Evolutionary conservation across 768 basidiomycete species (phyloP), one percentile per base, ranked within the genome.

Genomic region (Leccinum fibrillosum): DNA sequence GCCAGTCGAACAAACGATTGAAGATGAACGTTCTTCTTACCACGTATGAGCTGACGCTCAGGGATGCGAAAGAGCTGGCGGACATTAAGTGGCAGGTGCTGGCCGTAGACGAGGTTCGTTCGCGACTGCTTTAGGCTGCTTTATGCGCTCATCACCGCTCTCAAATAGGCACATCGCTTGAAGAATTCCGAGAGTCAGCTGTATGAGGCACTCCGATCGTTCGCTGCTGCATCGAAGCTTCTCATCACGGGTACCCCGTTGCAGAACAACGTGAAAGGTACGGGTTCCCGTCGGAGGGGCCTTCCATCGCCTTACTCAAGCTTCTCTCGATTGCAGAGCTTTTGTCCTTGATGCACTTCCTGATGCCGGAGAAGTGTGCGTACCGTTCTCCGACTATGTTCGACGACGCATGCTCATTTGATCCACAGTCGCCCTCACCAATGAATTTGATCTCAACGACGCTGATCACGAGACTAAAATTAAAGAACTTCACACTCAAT

Each of bases 191-290:
- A 98, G 73, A 93, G 92, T 65, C 95, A 98, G 76, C 73, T 99
- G 54, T 98, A 98, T 74, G 94, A 98, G 70, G 95, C 95, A 5
- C 79, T 99, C 55, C 81, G 85, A 67, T 84, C 90, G 61, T 99
- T 98, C 78, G 82, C 86, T 49, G 89, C 94, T 47, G 89, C 90
- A 4, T 94, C 91, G 37, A 94, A 96, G 76, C 82, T 99, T 56
- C 85, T 99, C 65, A 98, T 99, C 71, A 99, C 97, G 1, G 97
- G 97, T 15, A 99, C 97, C 2, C 97, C 97, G 25, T 78, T 99
- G 55, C 97, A 99, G 74, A 99, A 99, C 77, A 99, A 97, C 70
- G 96, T 99, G 66, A 98, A 94, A 80, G 95, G 95, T 94, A 65
- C 47, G 79, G 67, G 28, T 54, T 56, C 34, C 39, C 57, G 48